Evolutionary conservation across 495 filamentous ascomycete genomes (phyloP), one percentile per base, ranked within the genome.

Genomic region (Aspergillus sclerotioniger): DNA sequence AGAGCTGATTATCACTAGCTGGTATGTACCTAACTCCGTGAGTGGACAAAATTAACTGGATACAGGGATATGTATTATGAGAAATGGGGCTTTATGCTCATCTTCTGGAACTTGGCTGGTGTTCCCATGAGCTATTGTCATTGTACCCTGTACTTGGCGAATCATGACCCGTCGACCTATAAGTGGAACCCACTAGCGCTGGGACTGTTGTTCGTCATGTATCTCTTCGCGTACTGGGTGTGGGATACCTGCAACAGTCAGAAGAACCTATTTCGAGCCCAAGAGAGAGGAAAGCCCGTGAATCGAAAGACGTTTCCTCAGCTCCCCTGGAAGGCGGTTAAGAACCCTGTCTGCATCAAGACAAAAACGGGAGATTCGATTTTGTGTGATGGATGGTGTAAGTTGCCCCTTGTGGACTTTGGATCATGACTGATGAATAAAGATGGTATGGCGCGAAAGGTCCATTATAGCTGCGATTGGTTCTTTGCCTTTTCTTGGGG

Each of bases 61-160:
- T 29, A 39, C 19, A 83, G 81, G 84, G 94, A 98, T 72, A 97
- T 98, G 90, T 96, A 95, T 77, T 90, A 93, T 69, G 94, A 98
- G 78, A 98, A 98, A 78, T 95, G 91, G 85, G 94, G 94, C 57
- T 98, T 97, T 77, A 95, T 98, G 93, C 82, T 98, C 57, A 96
- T 96, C 69, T 98, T 98, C 83, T 98, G 94, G 94, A 98, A 98
- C 74, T 79, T 98, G 65, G 91, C 91, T 53, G 94, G 94, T 55
- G 94, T 98, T 5, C 94, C 94, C 3, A 81, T 98, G 49, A 90
- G 84, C 29, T 98, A 98, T 79, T 97, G 93, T 76, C 93, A 98
- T 78, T 94, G 89, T 79, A 90, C 88, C 25, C 74, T 98, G 62
- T 98, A 92, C 74, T 84, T 98, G 56, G 92, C 90, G 50, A 90